Evolutionary conservation across 345 rosid species (phyloP), one percentile per base, ranked within the genome.

Genomic region (Carallia brachiata): DNA sequence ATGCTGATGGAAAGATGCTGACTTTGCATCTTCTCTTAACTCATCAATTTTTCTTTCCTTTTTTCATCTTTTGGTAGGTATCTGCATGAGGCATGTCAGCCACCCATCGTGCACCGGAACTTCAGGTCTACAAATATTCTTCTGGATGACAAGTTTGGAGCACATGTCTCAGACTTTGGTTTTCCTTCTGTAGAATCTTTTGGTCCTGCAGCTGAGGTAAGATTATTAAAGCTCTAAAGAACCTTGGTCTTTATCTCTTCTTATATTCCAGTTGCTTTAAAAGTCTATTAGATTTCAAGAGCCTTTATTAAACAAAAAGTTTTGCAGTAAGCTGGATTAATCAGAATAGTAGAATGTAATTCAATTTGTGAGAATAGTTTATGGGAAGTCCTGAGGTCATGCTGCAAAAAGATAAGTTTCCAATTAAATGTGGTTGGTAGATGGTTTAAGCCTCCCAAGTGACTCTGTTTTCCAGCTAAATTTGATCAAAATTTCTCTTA

Each of bases 81-180:
- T 82, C 84, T 90, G 77, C 99, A 95, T 6, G 97, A 92, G 82
- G 89, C 79, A 36, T 90, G 97, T 59, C 85, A 87, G 70, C 97
- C 97, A 9, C 89, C 97, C 0, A 67, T 90, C 48, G 77, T 92
- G 52, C 96, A 92, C 80, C 77, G 71, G 74, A 90, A 90, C 68
- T 89, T 92, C 78, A 90, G 83, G 78, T 92, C 97, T 72, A 78
- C 87, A 36, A 90, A 90, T 75, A 80, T 95, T 77, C 97, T 90
- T 27, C 94, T 92, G 39, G 91, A 89, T 75, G 83, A 77, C 64
- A 84, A 89, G 80, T 81, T 89, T 27, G 81, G 78, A 19, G 92
- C 83, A 32, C 87, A 62, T 40, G 85, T 92, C 72, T 91, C 97
- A 7, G 97, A 95, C 67, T 92, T 89, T 63, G 93, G 97, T 67